Evolutionary conservation across 2,329 filamentous ascomycete species (phyloP).

Genomic region (Lachnellula arida): DNA sequence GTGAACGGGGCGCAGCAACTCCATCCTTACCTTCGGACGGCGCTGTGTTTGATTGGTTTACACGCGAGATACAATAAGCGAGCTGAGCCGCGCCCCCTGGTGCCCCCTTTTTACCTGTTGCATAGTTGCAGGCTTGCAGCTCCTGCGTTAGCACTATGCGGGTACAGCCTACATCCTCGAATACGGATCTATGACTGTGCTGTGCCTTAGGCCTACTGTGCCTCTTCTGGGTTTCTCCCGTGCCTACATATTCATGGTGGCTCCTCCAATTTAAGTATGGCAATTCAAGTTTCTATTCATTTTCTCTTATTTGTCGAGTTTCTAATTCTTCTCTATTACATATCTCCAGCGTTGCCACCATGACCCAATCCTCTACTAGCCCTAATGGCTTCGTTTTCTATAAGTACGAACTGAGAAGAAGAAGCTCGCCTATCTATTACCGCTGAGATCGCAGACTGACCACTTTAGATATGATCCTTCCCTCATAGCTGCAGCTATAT

Average conservation of each 20-base stretch:
- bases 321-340: not conserved
- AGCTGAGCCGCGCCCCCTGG: too few relatives aligned
- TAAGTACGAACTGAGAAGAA: constrained; percentile 8
- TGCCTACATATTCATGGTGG: too few relatives aligned
- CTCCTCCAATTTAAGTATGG: too few relatives aligned
- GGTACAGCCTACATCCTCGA: not conserved
- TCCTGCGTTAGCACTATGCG: too few relatives aligned
- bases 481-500: constrained; percentile 38
- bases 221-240: too few relatives aligned
- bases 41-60: not conserved
- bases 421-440: constrained; percentile 25
- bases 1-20: too few relatives aligned
- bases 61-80: not conserved
- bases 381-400: constrained; percentile 20
- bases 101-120: too few relatives aligned
- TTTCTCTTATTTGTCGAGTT: not conserved
- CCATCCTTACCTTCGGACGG: not conserved
- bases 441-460: not conserved
- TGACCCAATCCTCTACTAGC: not conserved
- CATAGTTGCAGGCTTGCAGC: too few relatives aligned
- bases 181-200: not conserved
- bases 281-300: not conserved
- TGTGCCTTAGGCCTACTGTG: too few relatives aligned
- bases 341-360: not conserved
- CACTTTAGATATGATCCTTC: constrained; percentile 41